These are phyloP conservation scores for Boechera stricta DNA, from an alignment of 345 rosid genomes.

Conservation along the genomic window DNA sequence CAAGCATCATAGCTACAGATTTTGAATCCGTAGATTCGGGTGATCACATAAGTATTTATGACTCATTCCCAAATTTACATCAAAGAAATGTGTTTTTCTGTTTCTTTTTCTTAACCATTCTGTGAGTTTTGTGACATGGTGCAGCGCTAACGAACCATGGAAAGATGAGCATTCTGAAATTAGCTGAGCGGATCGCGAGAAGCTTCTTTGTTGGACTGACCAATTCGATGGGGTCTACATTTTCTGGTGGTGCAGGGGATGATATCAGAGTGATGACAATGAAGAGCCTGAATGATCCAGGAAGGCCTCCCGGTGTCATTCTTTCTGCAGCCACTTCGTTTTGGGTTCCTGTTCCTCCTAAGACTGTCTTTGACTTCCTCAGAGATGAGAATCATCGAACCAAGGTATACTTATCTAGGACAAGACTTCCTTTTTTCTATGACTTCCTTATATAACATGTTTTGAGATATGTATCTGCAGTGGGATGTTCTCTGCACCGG, in stretches of 20 bases:
- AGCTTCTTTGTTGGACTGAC: slow-evolving; percentile 81
- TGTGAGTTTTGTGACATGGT: slow-evolving; percentile 25
- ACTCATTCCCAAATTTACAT: neutral
- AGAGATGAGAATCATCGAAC: slow-evolving; percentile 73
- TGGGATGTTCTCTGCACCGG: slow-evolving; percentile 90
- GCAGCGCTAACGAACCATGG: slow-evolving; percentile 71
- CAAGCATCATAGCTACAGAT: slow-evolving; percentile 67
- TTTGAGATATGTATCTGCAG: slow-evolving; percentile 48
- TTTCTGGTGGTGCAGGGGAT: slow-evolving; percentile 68
- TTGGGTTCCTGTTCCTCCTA: slow-evolving; percentile 84
- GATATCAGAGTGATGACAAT: slow-evolving; percentile 84
- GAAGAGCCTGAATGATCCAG: slow-evolving; percentile 78
- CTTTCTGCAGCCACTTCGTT: slow-evolving; percentile 91
- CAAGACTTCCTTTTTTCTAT: neutral
- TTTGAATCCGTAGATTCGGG: slow-evolving; percentile 60
- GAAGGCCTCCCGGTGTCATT: slow-evolving; percentile 82
- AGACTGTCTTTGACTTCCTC: slow-evolving; percentile 74
- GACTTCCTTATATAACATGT: neutral
- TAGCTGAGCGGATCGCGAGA: slow-evolving; percentile 81
- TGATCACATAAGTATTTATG: slow-evolving; percentile 46
- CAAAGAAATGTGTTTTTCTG: neutral
- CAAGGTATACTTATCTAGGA: slow-evolving; percentile 54
- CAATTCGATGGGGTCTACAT: slow-evolving; percentile 69
- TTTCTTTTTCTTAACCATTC: neutral
- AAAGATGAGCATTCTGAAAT: slow-evolving; percentile 71